phyloP scores from a whole-genome alignment of 148 eudicot species.

The Oxyria digyna region DNA sequence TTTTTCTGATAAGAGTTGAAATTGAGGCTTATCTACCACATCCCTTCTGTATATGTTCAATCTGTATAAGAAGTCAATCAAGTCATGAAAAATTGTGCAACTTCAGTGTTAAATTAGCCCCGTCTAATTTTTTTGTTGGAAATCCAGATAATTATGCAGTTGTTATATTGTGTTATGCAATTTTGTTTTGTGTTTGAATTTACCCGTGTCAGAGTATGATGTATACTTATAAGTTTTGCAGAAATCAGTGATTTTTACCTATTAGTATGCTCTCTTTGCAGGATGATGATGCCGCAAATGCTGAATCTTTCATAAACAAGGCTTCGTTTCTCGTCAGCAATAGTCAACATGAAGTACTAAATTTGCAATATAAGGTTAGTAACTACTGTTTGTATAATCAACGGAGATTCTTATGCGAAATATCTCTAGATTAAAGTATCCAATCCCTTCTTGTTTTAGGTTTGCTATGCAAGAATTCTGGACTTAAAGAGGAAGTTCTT shows the following conservation, averaged over 20 bases:
- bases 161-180: not conserved
- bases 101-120: not conserved
- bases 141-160: not conserved
- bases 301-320: constrained; percentile 93
- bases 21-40: not conserved
- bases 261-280: constrained; percentile 16
- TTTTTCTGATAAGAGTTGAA: not conserved
- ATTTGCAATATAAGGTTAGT: constrained; percentile 81
- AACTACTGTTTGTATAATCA: not conserved
- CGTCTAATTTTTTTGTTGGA: not conserved
- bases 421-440: not conserved
- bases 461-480: constrained; percentile 85
- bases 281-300: constrained; percentile 97
- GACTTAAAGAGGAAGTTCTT: constrained; percentile 92
- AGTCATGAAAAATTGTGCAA: not conserved
- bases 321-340: constrained; percentile 92
- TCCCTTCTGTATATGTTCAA: not conserved
- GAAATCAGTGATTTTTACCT: not conserved
- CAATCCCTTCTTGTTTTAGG: constrained; percentile 24
- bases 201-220: not conserved
- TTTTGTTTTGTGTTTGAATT: not conserved
- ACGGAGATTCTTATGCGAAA: not conserved
- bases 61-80: too few species aligned
- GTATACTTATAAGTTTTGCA: not conserved
- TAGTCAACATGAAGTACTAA: constrained; percentile 76